These are phyloP conservation scores for Leishmania arabica DNA, from an alignment of 208 protist genomes.

Conservation along the genomic window DNA sequence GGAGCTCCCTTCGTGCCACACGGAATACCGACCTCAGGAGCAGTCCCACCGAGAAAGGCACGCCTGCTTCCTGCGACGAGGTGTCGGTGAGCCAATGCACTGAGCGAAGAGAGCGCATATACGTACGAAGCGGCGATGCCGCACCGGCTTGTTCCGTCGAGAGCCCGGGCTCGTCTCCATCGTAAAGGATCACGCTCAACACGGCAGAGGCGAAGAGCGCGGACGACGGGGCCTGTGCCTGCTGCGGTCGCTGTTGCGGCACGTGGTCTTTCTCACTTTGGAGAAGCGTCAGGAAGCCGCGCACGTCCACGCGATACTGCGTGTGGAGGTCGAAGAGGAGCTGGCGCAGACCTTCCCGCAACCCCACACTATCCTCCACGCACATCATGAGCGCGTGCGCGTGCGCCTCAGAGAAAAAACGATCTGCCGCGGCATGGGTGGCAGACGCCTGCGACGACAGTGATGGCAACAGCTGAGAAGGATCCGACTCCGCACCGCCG, in stretches of 20 bases:
- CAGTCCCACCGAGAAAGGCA: not conserved
- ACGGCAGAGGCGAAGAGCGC: not conserved
- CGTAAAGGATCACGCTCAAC: not conserved
- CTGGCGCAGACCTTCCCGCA: constrained; percentile 6
- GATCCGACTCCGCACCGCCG: not conserved
- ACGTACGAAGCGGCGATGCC: not conserved
- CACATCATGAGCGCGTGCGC: not conserved
- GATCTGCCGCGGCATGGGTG: not conserved
- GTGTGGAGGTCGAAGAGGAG: constrained; percentile 8
- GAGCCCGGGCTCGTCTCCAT: not conserved
- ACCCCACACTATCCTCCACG: not conserved
- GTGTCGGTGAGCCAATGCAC: constrained; percentile 5
- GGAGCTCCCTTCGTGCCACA: not conserved
- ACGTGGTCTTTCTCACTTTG: not conserved
- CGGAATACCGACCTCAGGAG: not conserved
- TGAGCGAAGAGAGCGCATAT: constrained; percentile 1
- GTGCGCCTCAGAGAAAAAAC: not conserved
- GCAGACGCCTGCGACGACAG: too few species aligned
- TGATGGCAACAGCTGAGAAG: not conserved
- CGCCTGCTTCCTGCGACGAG: constrained; percentile 1
- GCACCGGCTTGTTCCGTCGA: not conserved
- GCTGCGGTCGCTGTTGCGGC: not conserved
- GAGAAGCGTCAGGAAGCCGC: constrained; percentile 2
- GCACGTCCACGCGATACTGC: constrained; percentile 10
- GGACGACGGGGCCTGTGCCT: not conserved